Conservation (phyloP, 2,329 filamentous ascomycete genomes). For the Apiospora saccharicola region DNA sequence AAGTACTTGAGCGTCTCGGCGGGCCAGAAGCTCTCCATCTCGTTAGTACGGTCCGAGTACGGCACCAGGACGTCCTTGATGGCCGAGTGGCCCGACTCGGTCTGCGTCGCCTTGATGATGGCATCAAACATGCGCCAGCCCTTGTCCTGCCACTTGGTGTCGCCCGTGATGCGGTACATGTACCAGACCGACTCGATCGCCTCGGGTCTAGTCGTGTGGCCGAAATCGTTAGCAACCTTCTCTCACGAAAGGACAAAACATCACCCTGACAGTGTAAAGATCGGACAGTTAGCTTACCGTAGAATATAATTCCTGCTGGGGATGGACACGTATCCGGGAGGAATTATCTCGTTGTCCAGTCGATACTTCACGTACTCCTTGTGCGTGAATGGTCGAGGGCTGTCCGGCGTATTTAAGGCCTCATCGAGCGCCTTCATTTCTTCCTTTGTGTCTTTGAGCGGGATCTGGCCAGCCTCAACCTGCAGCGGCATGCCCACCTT, state of each 20-base stretch:
- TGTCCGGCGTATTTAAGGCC: slow-evolving; percentile 39
- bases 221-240: slow-evolving; percentile 30
- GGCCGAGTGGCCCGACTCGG: slow-evolving; percentile 73
- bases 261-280: slow-evolving; percentile 12
- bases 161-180: slow-evolving; percentile 89
- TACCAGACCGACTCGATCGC: slow-evolving; percentile 90
- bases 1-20: slow-evolving; percentile 95
- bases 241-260: slow-evolving; percentile 30
- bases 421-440: slow-evolving; percentile 34
- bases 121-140: slow-evolving; percentile 87
- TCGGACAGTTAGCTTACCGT: slow-evolving; percentile 53
- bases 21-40: slow-evolving; percentile 91
- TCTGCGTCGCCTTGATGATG: slow-evolving; percentile 71
- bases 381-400: slow-evolving; percentile 56
- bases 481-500: slow-evolving; percentile 26
- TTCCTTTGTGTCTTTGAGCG: slow-evolving; percentile 36
- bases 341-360: slow-evolving; percentile 54
- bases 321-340: slow-evolving; percentile 59
- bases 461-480: slow-evolving; percentile 37
- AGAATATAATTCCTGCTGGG: slow-evolving; percentile 63
- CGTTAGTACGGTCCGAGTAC: slow-evolving; percentile 57
- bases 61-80: slow-evolving; percentile 66
- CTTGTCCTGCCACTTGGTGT: slow-evolving; percentile 76
- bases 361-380: slow-evolving; percentile 58
- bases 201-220: slow-evolving; percentile 66